Conservation (phyloP, 768 basidiomycete species). For the Xanthoconium stramineum region DNA sequence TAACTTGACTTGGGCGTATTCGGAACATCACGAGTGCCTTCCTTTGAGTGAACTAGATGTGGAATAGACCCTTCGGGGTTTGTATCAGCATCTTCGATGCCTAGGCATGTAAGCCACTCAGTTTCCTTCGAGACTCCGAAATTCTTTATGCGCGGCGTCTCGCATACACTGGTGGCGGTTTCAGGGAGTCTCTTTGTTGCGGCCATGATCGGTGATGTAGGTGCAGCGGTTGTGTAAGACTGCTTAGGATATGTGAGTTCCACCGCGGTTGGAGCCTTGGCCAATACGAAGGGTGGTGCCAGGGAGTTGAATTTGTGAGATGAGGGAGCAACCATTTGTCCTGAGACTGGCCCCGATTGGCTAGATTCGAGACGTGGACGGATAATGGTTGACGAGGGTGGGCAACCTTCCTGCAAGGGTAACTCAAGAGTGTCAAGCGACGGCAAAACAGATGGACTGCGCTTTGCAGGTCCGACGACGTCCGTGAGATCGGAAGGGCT, state of each 20-base stretch:
- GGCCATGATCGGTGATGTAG: not conserved
- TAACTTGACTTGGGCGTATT: slow-evolving; percentile 1
- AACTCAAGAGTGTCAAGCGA: slow-evolving; percentile 15
- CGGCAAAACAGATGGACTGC: slow-evolving; percentile 3
- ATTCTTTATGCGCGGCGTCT: not conserved
- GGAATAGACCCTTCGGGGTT: not conserved
- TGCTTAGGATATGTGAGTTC: not conserved
- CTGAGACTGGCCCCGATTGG: not conserved
- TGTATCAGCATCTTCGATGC: slow-evolving; percentile 3
- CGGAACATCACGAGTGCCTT: not conserved
- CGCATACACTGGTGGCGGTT: not conserved
- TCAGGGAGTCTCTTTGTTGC: not conserved
- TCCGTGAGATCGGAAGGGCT: slow-evolving; percentile 1
- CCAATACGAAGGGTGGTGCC: slow-evolving; percentile 15
- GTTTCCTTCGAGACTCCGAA: not conserved
- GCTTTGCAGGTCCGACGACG: not conserved
- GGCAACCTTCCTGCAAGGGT: slow-evolving; percentile 8
- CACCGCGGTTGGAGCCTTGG: not conserved
- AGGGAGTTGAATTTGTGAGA: slow-evolving; percentile 8
- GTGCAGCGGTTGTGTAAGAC: not conserved
- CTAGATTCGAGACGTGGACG: slow-evolving; percentile 13
- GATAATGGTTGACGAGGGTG: slow-evolving; percentile 22
- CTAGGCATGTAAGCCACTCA: not conserved
- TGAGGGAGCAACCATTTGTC: not conserved
- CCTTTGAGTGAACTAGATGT: not conserved